A percentile compares a stretch with the other conserved stretches of the same genome.
Evolutionary conservation across 306 rosid genomes (phyloP).

Genomic region (Ormosia semicastrata): DNA sequence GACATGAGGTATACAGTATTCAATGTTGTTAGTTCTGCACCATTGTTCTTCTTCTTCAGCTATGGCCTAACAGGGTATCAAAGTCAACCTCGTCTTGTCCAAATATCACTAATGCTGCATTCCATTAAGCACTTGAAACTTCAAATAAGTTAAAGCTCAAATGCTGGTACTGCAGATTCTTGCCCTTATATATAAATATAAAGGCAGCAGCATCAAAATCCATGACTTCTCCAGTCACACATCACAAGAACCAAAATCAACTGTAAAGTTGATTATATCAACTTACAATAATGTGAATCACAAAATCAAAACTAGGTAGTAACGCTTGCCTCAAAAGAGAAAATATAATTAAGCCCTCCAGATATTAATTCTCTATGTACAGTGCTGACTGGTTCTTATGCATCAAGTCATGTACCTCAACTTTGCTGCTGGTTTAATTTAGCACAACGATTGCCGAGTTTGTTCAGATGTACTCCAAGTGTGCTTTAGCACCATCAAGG

Average conservation of each 20-base stretch:
- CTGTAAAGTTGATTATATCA: too few species aligned
- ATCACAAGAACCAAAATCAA: not conserved
- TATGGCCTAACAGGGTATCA: not conserved
- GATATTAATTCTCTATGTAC: not conserved
- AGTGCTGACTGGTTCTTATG: not conserved
- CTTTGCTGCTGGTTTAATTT: too few species aligned
- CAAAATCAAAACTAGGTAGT: not conserved
- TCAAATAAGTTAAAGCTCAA: not conserved
- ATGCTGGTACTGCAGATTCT: not conserved
- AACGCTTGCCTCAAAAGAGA: not conserved
- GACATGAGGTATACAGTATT: not conserved
- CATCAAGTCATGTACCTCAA: not conserved
- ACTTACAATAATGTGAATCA: not conserved
- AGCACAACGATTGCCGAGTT: too few species aligned
- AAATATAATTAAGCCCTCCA: not conserved
- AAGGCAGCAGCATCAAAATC: not conserved
- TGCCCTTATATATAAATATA: not conserved
- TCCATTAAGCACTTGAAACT: not conserved
- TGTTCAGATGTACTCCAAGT: too few species aligned
- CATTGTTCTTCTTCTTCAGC: not conserved
- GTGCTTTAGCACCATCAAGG: too few species aligned
- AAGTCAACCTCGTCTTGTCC: too few species aligned
- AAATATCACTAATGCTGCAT: not conserved
- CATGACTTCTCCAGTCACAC: not conserved
- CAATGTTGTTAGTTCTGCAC: not conserved